Percentiles rank a stretch among this genome's conserved stretches.
These are phyloP conservation scores for Fusarium equiseti DNA, from an alignment of 2,329 filamentous ascomycete genomes.

Conservation along the genomic window DNA sequence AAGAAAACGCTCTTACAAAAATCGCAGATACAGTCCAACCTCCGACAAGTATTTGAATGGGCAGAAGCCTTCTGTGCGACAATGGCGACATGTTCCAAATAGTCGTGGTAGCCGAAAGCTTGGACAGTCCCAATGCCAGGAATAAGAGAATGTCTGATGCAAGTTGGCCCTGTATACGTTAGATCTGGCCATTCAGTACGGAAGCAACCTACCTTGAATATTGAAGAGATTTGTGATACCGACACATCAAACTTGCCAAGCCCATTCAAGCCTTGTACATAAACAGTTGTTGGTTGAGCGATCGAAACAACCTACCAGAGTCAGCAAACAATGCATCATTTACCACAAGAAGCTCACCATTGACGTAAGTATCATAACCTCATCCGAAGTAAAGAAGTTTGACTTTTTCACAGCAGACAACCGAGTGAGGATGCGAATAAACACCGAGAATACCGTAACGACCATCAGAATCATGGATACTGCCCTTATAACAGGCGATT, in stretches of 20 bases:
- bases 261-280: not conserved
- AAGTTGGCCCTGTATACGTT: not conserved
- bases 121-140: not conserved
- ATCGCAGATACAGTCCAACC: conserved; percentile 4
- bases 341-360: not conserved
- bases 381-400: not conserved
- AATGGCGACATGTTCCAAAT: conserved; percentile 13
- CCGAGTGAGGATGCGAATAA: conserved; percentile 9
- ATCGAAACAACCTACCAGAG: not conserved
- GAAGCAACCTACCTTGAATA: not conserved
- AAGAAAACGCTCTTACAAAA: not conserved
- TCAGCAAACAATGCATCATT: not conserved
- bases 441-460: conserved; percentile 1
- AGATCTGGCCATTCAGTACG: fast-evolving
- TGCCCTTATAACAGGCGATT: conserved; percentile 16
- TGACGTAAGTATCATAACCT: conserved; percentile 9
- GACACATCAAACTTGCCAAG: conserved; percentile 10
- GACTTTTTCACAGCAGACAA: not conserved
- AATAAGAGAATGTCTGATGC: conserved; percentile 9
- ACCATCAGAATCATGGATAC: conserved; percentile 24
- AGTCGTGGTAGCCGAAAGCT: conserved; percentile 15
- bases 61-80: not conserved
- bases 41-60: not conserved
- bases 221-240: not conserved
- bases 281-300: conserved; percentile 4